These are phyloP conservation scores for Cnidoscolus chayamansa DNA, from an alignment of 441 rosid species.

Conservation along the genomic window DNA sequence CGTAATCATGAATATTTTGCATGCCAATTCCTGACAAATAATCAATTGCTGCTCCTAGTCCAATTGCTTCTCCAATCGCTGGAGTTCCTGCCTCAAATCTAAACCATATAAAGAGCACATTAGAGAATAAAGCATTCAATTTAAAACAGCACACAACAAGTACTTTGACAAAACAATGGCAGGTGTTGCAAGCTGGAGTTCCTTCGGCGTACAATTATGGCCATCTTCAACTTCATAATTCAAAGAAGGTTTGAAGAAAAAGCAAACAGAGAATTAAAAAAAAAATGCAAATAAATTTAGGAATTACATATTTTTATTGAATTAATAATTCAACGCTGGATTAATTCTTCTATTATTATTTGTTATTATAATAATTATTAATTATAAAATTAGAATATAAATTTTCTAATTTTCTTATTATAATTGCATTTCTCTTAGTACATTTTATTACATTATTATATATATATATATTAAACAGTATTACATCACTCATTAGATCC, in stretches of 20 bases:
- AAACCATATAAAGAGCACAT: conserved; percentile 22
- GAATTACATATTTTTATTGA: too few species aligned
- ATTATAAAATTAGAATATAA: too few species aligned
- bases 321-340: too few species aligned
- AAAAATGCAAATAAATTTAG: too few species aligned
- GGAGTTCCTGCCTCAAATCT: conserved; percentile 97
- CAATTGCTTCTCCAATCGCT: conserved; percentile 37
- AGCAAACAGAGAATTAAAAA: too few species aligned
- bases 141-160: not conserved
- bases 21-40: conserved; percentile 78
- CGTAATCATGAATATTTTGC: conserved; percentile 77
- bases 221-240: not conserved
- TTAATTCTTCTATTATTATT: too few species aligned
- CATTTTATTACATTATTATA: too few species aligned
- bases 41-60: conserved; percentile 65
- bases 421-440: too few species aligned
- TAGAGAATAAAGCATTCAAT: conserved; percentile 5
- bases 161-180: not conserved
- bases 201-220: conserved; percentile 1
- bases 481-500: not conserved
- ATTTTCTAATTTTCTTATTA: too few species aligned
- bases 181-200: not conserved
- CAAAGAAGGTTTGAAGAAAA: too few species aligned
- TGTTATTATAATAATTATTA: too few species aligned
- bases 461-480: not conserved